These are phyloP conservation scores for Malassezia nana DNA, from an alignment of 1,284 basidiomycete species.

Conservation along the genomic window DNA sequence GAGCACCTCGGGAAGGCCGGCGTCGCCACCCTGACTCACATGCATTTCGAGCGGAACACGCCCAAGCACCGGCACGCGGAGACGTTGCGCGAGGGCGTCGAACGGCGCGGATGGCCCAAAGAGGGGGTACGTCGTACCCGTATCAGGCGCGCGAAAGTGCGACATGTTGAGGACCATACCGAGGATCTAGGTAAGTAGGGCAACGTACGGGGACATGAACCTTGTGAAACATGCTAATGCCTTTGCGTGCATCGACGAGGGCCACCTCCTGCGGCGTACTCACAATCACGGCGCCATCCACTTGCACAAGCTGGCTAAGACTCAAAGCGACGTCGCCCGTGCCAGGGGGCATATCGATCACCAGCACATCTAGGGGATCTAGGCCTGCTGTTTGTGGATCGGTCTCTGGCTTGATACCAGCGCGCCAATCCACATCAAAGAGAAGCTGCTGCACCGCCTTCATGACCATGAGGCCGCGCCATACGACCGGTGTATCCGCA, in stretches of 20 bases:
- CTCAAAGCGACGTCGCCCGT: constrained; percentile 92
- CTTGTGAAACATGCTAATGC: constrained; percentile 86
- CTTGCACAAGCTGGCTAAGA: constrained; percentile 70
- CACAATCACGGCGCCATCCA: constrained; percentile 52
- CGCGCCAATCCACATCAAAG: constrained; percentile 87
- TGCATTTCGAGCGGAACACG: constrained; percentile 70
- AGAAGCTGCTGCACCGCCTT: constrained; percentile 93
- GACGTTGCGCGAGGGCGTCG: constrained; percentile 56
- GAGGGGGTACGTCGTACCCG: constrained; percentile 62
- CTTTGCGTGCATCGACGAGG: constrained; percentile 80
- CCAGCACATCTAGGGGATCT: constrained; percentile 63
- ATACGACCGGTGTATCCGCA: constrained; percentile 71
- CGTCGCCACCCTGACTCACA: constrained; percentile 67
- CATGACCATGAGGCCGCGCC: constrained; percentile 97
- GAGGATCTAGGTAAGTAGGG: constrained; percentile 58
- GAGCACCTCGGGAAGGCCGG: constrained; percentile 55
- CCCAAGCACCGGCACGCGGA: constrained; percentile 64
- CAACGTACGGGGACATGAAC: constrained; percentile 66
- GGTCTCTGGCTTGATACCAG: constrained; percentile 11
- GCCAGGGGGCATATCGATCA: constrained; percentile 94
- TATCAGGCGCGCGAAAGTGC: constrained; percentile 72
- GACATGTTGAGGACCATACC: constrained; percentile 86
- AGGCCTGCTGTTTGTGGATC: constrained; percentile 8
- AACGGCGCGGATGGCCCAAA: constrained; percentile 69
- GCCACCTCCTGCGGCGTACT: constrained; percentile 94